Conservation (phyloP, 352 stramenopile species). For the Plasmopara halstedii region DNA sequence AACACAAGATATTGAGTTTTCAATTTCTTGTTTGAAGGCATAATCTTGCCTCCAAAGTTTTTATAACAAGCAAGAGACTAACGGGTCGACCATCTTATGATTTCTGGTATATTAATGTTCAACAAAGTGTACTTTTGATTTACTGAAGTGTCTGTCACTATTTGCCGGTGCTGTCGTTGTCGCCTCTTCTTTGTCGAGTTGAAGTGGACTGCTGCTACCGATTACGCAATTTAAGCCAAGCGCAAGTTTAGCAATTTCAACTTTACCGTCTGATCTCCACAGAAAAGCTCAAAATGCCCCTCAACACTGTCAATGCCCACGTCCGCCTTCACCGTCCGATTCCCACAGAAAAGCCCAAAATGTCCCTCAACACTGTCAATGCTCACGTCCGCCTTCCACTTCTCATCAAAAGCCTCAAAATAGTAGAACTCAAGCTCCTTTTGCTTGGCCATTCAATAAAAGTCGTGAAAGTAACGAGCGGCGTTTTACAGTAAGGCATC, state of each 20-base stretch:
- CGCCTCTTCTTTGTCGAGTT: no score
- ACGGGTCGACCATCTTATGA: no score
- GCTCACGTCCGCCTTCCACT: constrained; percentile 38
- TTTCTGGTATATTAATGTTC: no score
- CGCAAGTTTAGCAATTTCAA: constrained; percentile 22
- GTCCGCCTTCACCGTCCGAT: constrained; percentile 36
- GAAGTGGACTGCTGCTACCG: constrained; percentile 5
- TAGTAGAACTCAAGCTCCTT: constrained; percentile 59
- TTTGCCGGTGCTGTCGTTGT: no score
- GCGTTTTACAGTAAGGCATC: constrained; percentile 35
- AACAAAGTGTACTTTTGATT: no score
- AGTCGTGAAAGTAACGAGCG: constrained; percentile 50
- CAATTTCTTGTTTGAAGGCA: no score
- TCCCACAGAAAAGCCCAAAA: constrained; percentile 47
- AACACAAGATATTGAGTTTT: no score
- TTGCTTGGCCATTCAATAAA: constrained; percentile 31
- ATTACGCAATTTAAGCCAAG: constrained; percentile 9
- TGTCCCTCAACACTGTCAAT: constrained; percentile 48
- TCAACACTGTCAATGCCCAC: constrained; percentile 42
- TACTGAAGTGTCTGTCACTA: no score
- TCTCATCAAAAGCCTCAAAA: constrained; percentile 58
- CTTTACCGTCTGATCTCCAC: constrained; percentile 33
- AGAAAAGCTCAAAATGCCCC: constrained; percentile 52
- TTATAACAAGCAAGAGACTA: no score
- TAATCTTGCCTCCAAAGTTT: no score